Evolutionary conservation across 495 filamentous ascomycete genomes (phyloP).

Genomic region (Penicillium waksmanii): DNA sequence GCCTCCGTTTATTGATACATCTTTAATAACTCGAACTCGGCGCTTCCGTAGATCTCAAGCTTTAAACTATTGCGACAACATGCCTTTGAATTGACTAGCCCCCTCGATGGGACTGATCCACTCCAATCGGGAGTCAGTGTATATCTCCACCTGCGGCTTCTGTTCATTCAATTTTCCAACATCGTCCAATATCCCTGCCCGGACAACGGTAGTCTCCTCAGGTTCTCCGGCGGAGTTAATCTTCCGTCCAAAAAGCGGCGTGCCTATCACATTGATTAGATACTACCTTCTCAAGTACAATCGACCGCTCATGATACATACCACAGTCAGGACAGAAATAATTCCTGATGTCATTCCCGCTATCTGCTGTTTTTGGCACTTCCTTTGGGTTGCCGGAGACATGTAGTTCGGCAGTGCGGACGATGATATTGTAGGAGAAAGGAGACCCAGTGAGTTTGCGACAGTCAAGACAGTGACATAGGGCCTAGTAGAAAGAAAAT

Average conservation of each 20-base stretch:
- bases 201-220: constrained; percentile 29
- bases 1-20: not conserved
- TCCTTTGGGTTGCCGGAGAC: constrained; percentile 38
- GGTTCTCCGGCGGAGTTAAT: constrained; percentile 21
- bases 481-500: constrained; percentile 23
- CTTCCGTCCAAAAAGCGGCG: constrained; percentile 37
- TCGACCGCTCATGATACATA: constrained; percentile 18
- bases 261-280: constrained; percentile 31
- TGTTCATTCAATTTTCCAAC: constrained; percentile 21
- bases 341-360: constrained; percentile 39
- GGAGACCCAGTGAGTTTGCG: constrained; percentile 38
- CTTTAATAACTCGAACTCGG: not conserved
- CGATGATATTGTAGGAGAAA: constrained; percentile 31
- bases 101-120: constrained; percentile 37
- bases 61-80: constrained; percentile 11
- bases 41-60: not conserved
- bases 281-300: not conserved
- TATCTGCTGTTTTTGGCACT: constrained; percentile 37
- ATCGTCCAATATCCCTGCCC: constrained; percentile 43
- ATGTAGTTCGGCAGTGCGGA: constrained; percentile 28
- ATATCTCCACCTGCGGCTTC: constrained; percentile 37
- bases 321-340: constrained; percentile 47
- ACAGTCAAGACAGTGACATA: constrained; percentile 46
- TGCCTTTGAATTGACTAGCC: constrained; percentile 34
- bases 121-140: constrained; percentile 23